Evolutionary conservation across 805 yeast species (phyloP), one percentile per base, ranked within the genome.

Genomic region (Lipomyces anomalus): DNA sequence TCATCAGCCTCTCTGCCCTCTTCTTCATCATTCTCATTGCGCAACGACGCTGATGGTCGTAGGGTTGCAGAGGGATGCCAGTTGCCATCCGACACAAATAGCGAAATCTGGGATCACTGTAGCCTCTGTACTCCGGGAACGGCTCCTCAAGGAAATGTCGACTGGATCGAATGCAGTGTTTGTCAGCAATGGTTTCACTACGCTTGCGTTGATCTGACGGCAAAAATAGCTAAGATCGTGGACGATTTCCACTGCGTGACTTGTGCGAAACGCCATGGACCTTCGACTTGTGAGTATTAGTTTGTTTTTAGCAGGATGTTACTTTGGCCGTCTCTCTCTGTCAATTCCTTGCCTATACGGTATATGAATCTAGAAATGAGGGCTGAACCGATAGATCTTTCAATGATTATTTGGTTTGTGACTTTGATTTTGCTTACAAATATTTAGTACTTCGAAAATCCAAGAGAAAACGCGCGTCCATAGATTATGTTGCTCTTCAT

Each of bases 401-500:
- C n/a, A n/a, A n/a, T n/a, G 4, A 4, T 22, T n/a, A 18, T 16
- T 22, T 42, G 11, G 21, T 28, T 28, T 16, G 16, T 16, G 13
- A 28, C 13, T 30, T 6, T 22, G 13, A 7, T 3, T 2, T 18
- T 17, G 23, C 26, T 28, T 9, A 39, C 6, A 20, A 22, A 22
- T n/a, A n/a, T 4, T 59, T 70, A 13, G 58, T 61, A 42, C 74
- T 70, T 44, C 65, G 89, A 33, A 69, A 69, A 32, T 79, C 85
- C 46, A 67, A 72, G 35, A 66, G 95, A 20, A 65, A 72, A 13
- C 66, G 69, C 35, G 64, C 68, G n/a, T 70, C 71, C 42, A 74
- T 88, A 37, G 95, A 87, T 60, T 87, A 87, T 58, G 79, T 77
- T 6, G 92, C 95, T 0, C 67, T 87, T 55, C 76, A 87, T 60